Evolutionary conservation across 192 early-diverging fungal species (phyloP).

Genomic region (Coemansia sp.): DNA sequence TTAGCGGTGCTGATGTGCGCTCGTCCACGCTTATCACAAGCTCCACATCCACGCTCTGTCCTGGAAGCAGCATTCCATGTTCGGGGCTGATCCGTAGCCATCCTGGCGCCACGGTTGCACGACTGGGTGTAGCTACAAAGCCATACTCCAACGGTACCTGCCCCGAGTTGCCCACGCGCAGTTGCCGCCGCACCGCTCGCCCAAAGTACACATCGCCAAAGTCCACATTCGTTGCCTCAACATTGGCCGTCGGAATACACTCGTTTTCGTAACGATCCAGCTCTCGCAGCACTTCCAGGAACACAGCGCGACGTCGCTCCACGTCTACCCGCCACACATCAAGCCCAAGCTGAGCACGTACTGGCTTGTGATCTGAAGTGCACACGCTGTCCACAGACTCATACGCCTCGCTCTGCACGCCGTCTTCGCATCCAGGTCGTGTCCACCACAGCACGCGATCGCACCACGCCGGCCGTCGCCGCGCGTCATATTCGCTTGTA

Average conservation of each 20-base stretch:
- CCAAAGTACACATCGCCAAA: conserved; percentile 71
- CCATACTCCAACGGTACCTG: conserved; percentile 70
- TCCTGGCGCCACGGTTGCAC: conserved; percentile 58
- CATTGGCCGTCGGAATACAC: conserved; percentile 63
- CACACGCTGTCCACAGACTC: conserved; percentile 10
- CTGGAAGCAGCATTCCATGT: conserved; percentile 72
- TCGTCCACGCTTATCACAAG: conserved; percentile 58
- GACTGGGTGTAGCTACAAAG: conserved; percentile 70
- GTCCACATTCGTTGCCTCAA: conserved; percentile 61
- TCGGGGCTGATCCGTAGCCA: conserved; percentile 73
- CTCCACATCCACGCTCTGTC: conserved; percentile 33
- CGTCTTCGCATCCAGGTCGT: conserved; percentile 48
- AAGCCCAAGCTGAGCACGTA: conserved; percentile 66
- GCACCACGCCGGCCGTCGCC: conserved; percentile 88
- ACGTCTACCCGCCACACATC: conserved; percentile 65
- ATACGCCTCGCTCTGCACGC: conserved; percentile 26
- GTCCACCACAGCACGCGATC: conserved; percentile 92
- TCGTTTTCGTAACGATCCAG: conserved; percentile 84
- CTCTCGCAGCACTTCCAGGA: conserved; percentile 66
- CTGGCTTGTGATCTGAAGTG: conserved; percentile 86
- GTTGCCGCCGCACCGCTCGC: conserved; percentile 45
- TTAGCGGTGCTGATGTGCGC: conserved; percentile 57
- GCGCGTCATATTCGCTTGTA: conserved; percentile 76
- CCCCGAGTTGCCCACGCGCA: conserved; percentile 74
- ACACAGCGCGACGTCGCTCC: conserved; percentile 57